Evolutionary conservation across 1,284 basidiomycete species (phyloP), one percentile per base, ranked within the genome.

Genomic region (Grifola frondosa): DNA sequence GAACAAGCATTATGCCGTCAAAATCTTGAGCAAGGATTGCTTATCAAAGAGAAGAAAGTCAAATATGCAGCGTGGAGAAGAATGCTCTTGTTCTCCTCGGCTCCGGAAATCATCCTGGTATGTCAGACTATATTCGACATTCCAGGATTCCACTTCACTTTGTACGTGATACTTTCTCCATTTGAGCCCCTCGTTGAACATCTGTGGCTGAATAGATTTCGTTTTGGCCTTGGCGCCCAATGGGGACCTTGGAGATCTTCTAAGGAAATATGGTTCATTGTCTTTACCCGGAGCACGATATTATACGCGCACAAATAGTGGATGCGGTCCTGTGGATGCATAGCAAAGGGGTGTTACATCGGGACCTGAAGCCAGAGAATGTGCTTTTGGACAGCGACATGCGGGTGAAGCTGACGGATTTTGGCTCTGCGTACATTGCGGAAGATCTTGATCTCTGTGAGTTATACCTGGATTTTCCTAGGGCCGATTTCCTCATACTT

Each of bases 51-150:
- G 31, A 53, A 53, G 45, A 53, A 53, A 20, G 51, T 50, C 45
- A 53, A 48, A 33, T 53, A 53, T 34, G 51, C 51, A 50, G 36
- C 20, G 45, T 49, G 10, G 51, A 53, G 40, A 53, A 53, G 42
- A 48, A 53, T 35, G 39, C 45, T 4, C 35, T 53, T 20, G 51
- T 40, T 13, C 45, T 48, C 45, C 35, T 53, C n/a, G n/a, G n/a
- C 17, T 49, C 51, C 4, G 42, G 45, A 3, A 44, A 34, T 10
- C 51, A 53, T 24, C 51, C 51, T 5, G 51, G 51, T 2, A 38
- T 53, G 42, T 53, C 32, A 49, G 33, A 35, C 47, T 53, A 45
- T 38, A 48, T 19, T 47, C 51, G 12, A 48, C 51, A 7, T 53
- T 53, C 31, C 51, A 53, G 22, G 51, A 53, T 22, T 47, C 49